Evolutionary conservation across 2,329 filamentous ascomycete genomes (phyloP).

Genomic region (Fusarium chaquense): DNA sequence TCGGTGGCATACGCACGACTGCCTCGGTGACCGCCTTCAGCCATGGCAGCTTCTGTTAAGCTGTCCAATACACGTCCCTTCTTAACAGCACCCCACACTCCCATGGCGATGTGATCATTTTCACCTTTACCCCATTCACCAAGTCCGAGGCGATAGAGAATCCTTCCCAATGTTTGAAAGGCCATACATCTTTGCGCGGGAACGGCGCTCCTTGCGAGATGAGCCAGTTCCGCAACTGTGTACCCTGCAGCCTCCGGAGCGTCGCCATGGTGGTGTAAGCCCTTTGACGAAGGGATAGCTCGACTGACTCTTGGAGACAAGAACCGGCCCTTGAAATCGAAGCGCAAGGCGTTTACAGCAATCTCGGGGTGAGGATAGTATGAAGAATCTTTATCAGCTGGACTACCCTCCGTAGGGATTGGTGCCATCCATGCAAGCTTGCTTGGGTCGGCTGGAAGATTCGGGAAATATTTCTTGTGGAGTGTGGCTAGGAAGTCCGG

Average conservation of each 20-base stretch:
- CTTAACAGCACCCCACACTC: constrained; percentile 85
- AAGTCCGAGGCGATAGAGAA: constrained; percentile 84
- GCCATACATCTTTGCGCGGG: constrained; percentile 90
- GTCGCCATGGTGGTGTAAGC: constrained; percentile 92
- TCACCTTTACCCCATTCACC: constrained; percentile 73
- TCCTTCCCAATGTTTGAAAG: constrained; percentile 88
- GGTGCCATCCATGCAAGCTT: constrained; percentile 92
- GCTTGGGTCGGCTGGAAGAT: constrained; percentile 84
- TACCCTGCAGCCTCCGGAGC: constrained; percentile 96
- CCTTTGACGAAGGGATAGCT: constrained; percentile 78
- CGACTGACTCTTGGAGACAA: constrained; percentile 82
- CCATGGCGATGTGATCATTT: constrained; percentile 74
- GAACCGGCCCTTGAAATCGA: constrained; percentile 86
- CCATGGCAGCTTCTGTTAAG: constrained; percentile 79
- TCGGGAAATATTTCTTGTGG: constrained; percentile 93
- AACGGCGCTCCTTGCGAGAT: constrained; percentile 83
- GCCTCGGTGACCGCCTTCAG: constrained; percentile 78
- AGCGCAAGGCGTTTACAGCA: constrained; percentile 82
- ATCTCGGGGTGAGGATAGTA: constrained; percentile 85
- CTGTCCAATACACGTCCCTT: constrained; percentile 81
- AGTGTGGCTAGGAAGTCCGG: constrained; percentile 86
- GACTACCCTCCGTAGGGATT: constrained; percentile 71
- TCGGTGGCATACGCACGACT: constrained; percentile 88
- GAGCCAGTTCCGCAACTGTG: constrained; percentile 86
- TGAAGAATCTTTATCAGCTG: constrained; percentile 76